Conservation (phyloP, 2,329 filamentous ascomycete species). For the Scedosporium aurantiacum region DNA sequence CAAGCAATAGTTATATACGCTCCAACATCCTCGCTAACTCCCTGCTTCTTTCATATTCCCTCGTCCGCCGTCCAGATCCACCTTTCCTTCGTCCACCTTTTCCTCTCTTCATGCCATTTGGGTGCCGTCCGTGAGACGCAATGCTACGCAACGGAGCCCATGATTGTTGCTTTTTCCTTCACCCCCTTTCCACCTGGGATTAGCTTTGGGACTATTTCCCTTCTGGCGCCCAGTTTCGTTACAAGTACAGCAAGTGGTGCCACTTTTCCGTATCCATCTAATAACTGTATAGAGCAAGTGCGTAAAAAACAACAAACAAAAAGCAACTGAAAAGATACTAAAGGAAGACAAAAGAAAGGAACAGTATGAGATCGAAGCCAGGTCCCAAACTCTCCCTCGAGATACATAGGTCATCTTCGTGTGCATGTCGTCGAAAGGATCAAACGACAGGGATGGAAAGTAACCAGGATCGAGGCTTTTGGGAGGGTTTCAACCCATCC, state of each 20-base stretch:
- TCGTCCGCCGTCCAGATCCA: not conserved
- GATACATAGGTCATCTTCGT: not conserved
- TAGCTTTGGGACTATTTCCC: not conserved
- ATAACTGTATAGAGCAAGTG: not conserved
- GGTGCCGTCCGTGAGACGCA: not conserved
- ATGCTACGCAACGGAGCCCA: not conserved
- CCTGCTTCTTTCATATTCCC: not conserved
- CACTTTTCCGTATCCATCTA: conserved; percentile 3
- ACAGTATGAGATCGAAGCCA: not conserved
- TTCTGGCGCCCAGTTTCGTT: not conserved
- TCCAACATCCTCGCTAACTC: not conserved
- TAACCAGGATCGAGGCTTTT: not conserved
- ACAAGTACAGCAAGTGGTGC: conserved; percentile 5
- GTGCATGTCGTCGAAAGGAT: too few relatives aligned
- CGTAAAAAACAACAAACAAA: not conserved
- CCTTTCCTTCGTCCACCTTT: not conserved
- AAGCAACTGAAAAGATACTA: not conserved
- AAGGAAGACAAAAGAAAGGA: not conserved
- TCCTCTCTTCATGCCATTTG: not conserved
- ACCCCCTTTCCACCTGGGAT: not conserved
- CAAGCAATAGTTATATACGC: not conserved
- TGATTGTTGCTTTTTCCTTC: not conserved
- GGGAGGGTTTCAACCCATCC: not conserved
- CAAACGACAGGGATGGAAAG: too few relatives aligned
- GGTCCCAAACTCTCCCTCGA: not conserved